Conservation (phyloP, 2,329 filamentous ascomycete genomes). For the Trichoderma sp. region DNA sequence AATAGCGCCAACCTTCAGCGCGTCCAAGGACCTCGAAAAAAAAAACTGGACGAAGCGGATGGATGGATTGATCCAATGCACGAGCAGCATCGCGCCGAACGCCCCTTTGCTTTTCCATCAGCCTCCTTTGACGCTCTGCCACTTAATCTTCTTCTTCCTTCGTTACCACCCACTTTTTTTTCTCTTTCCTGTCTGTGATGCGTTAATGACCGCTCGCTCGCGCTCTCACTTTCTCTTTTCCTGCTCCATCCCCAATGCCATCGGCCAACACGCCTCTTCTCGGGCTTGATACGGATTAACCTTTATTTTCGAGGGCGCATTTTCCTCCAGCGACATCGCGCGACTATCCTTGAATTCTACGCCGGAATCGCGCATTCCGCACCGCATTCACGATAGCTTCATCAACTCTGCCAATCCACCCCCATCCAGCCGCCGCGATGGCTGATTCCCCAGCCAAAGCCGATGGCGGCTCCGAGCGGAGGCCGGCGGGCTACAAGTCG, state of each 20-base stretch:
- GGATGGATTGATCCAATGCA: not conserved
- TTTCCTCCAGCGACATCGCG: not conserved
- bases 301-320: not conserved
- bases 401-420: slow-evolving; percentile 13
- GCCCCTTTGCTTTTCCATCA: slow-evolving; percentile 17
- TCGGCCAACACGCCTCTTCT: not conserved
- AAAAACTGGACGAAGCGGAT: not conserved
- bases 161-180: slow-evolving; percentile 2
- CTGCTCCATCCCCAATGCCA: not conserved
- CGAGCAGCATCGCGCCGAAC: not conserved
- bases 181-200: not conserved
- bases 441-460: slow-evolving; percentile 39
- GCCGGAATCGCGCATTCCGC: slow-evolving; percentile 12
- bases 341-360: not conserved
- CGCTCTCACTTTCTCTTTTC: not conserved
- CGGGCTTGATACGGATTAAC: not conserved
- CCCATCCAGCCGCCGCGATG: slow-evolving; percentile 26
- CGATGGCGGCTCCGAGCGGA: slow-evolving; percentile 44
- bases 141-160: not conserved
- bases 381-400: slow-evolving; percentile 11
- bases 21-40: not conserved
- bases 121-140: slow-evolving; percentile 9
- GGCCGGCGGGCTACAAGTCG: slow-evolving; percentile 58
- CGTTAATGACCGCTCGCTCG: not conserved
- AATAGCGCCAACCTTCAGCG: not conserved